Evolutionary conservation across 2,329 filamentous ascomycete genomes (phyloP).

Genomic region (Volutella citrinella): DNA sequence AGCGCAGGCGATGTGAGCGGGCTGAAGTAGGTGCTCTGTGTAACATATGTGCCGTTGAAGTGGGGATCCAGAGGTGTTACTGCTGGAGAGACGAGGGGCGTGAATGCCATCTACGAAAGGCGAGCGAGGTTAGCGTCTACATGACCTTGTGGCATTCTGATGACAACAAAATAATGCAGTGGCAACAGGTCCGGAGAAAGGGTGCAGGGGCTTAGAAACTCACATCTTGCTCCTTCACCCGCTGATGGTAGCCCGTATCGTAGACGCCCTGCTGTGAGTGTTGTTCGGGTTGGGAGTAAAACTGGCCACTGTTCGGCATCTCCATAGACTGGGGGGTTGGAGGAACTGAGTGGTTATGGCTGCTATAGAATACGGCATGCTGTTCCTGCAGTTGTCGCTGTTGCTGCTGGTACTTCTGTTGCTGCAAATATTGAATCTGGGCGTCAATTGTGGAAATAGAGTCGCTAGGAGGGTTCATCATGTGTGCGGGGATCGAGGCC

Average conservation of each 20-base stretch:
- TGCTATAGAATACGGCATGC: constrained; percentile 51
- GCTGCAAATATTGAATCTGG: constrained; percentile 64
- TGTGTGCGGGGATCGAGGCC: constrained; percentile 43
- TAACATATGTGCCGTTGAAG: too few relatives aligned
- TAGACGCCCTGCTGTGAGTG: constrained; percentile 57
- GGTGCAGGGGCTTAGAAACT: constrained; percentile 23
- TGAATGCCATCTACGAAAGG: constrained; percentile 64
- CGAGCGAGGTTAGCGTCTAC: too few relatives aligned
- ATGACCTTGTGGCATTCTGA: too few relatives aligned
- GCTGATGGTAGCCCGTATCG: constrained; percentile 61
- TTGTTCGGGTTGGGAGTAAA: constrained; percentile 57
- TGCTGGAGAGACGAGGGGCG: constrained; percentile 78
- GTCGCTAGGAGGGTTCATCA: constrained; percentile 45
- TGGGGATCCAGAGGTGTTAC: constrained; percentile 75
- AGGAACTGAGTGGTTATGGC: constrained; percentile 62
- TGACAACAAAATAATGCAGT: too few relatives aligned
- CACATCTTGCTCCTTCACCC: constrained; percentile 66
- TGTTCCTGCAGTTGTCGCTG: constrained; percentile 58
- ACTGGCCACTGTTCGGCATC: constrained; percentile 57
- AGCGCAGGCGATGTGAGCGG: constrained; percentile 78
- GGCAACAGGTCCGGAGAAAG: too few relatives aligned
- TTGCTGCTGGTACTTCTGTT: constrained; percentile 61
- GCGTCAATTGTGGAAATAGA: constrained; percentile 60
- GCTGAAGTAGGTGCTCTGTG: constrained; percentile 78
- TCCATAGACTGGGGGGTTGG: constrained; percentile 81